Evolutionary conservation across 768 basidiomycete genomes (phyloP).

Genomic region (Tricholomella constricta): DNA sequence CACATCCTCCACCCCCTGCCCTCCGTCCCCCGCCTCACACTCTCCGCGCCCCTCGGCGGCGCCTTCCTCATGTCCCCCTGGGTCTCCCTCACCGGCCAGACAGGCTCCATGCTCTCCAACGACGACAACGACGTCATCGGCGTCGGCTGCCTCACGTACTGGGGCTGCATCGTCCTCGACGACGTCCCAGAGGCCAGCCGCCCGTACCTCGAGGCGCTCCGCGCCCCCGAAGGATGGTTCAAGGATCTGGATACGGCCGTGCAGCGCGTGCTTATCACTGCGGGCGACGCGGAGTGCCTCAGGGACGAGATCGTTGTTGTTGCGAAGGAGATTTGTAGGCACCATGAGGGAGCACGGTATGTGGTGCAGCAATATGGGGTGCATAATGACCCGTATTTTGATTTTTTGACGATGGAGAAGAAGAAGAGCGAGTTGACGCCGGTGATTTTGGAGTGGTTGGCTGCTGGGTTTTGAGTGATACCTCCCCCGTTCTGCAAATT

Average conservation of each 20-base stretch:
- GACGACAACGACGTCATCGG: slow-evolving; percentile 22
- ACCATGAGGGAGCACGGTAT: slow-evolving; percentile 19
- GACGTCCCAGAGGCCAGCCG: slow-evolving; percentile 23
- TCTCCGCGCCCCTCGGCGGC: slow-evolving; percentile 21
- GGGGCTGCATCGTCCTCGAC: slow-evolving; percentile 17
- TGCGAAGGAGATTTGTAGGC: slow-evolving; percentile 22
- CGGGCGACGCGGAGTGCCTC: slow-evolving; percentile 35
- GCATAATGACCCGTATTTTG: slow-evolving; percentile 38
- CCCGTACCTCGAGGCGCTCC: slow-evolving; percentile 32
- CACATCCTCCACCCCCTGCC: slow-evolving; percentile 32
- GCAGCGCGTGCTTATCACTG: slow-evolving; percentile 36
- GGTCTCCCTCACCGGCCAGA: slow-evolving; percentile 21
- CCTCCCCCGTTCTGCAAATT: too few species aligned
- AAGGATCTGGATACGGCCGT: slow-evolving; percentile 31
- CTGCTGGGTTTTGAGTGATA: slow-evolving; percentile 4
- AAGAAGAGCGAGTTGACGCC: slow-evolving; percentile 22
- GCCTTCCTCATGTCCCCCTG: slow-evolving; percentile 35
- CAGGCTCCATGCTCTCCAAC: slow-evolving; percentile 13
- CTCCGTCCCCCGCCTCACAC: slow-evolving; percentile 15
- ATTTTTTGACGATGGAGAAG: slow-evolving; percentile 27
- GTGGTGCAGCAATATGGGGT: slow-evolving; percentile 34
- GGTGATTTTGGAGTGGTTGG: slow-evolving; percentile 22
- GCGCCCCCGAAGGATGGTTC: slow-evolving; percentile 36
- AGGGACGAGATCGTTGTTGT: slow-evolving; percentile 33
- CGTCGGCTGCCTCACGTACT: slow-evolving; percentile 8